Evolutionary conservation across 106 monocot species (phyloP).

Genomic region (Cymbidium sinense): DNA sequence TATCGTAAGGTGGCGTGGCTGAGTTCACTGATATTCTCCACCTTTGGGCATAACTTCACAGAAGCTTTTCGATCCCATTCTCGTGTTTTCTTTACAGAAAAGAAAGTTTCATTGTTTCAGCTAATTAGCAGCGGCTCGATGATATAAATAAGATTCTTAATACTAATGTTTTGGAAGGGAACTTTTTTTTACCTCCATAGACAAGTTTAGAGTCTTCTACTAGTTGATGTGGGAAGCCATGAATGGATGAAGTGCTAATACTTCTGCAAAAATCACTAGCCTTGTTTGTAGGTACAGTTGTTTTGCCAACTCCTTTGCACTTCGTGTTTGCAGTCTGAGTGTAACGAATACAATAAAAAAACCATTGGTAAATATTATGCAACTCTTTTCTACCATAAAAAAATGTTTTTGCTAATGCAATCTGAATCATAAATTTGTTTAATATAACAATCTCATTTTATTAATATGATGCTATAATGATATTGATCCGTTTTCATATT

Average conservation of each 20-base stretch:
- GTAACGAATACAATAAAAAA: background rate
- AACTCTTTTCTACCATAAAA: background rate
- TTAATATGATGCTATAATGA: background rate
- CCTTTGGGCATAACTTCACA: background rate
- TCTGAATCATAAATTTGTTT: background rate
- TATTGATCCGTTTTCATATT: background rate
- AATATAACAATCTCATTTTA: no score
- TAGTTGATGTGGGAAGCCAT: background rate
- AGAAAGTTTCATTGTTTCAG: background rate
- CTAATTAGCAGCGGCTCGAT: background rate
- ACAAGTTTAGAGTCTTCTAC: background rate
- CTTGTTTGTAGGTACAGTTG: background rate
- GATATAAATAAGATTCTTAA: background rate
- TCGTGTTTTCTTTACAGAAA: background rate
- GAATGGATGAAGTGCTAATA: background rate
- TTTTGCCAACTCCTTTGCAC: background rate
- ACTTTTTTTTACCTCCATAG: background rate
- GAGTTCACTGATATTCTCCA: slow-evolving; percentile 8
- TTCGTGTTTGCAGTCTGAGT: background rate
- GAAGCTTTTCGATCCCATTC: background rate
- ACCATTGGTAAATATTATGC: background rate
- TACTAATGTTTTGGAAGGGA: background rate
- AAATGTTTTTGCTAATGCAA: background rate
- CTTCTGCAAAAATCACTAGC: background rate
- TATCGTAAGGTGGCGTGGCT: background rate